Conservation (phyloP, 805 yeast species). For the Monosporozyma aerobia region DNA sequence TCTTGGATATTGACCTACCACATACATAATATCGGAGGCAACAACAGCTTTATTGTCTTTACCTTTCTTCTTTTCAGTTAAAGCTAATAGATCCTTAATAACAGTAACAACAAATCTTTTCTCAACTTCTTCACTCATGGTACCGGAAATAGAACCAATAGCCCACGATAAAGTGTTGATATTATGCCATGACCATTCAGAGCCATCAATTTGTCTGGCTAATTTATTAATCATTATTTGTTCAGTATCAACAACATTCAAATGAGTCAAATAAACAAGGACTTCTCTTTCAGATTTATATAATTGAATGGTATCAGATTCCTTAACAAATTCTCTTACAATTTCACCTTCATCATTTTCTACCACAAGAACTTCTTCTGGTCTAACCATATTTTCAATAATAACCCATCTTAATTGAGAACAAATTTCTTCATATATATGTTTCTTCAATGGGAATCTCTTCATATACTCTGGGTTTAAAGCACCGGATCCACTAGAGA, state of each 20-base stretch:
- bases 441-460: constrained; percentile 78
- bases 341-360: constrained; percentile 99
- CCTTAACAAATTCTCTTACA: constrained; percentile 93
- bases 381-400: constrained; percentile 95
- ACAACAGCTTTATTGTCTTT: constrained; percentile 98
- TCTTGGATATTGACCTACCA: constrained; percentile 98
- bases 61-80: constrained; percentile 94
- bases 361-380: constrained; percentile 93
- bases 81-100: constrained; percentile 79
- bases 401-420: constrained; percentile 84
- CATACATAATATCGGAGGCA: constrained; percentile 99
- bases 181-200: constrained; percentile 99
- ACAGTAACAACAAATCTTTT: constrained; percentile 88
- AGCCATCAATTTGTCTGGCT: constrained; percentile 86
- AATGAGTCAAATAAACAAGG: constrained; percentile 86
- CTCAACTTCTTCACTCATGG: constrained; percentile 97
- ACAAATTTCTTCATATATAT: constrained; percentile 67
- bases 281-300: constrained; percentile 96
- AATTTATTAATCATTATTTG: constrained; percentile 86
- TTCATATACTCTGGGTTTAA: constrained; percentile 71
- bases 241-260: constrained; percentile 90
- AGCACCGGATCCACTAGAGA: constrained; percentile 61
- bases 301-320: constrained; percentile 90
- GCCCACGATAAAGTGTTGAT: constrained; percentile 99
- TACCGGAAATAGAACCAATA: constrained; percentile 95